These are phyloP conservation scores for Phytophthora rubi DNA, from an alignment of 352 stramenopile genomes.

Conservation along the genomic window DNA sequence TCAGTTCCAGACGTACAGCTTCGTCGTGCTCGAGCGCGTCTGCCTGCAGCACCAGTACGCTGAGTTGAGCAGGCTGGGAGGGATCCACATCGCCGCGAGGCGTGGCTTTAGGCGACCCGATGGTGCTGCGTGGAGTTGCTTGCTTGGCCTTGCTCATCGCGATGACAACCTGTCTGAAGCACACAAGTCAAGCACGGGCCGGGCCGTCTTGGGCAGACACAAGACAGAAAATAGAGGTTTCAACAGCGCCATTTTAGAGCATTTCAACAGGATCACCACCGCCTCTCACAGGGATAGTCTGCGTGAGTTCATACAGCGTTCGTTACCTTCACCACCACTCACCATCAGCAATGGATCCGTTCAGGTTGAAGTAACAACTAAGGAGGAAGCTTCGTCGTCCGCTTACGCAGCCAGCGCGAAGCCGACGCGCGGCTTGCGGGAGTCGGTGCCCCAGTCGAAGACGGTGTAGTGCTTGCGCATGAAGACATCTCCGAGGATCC, in stretches of 20 bases:
- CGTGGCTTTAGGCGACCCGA: conserved; percentile 26
- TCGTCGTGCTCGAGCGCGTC: conserved; percentile 65
- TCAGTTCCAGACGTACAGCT: conserved; percentile 55
- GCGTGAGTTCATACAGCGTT: conserved; percentile 13
- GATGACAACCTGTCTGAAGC: conserved; percentile 2
- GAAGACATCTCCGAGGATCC: conserved; percentile 95
- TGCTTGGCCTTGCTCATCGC: conserved; percentile 38
- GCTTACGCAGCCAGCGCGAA: conserved; percentile 80
- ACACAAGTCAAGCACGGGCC: neutral
- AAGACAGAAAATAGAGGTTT: conserved; percentile 30
- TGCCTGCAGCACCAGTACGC: conserved; percentile 63
- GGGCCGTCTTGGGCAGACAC: neutral
- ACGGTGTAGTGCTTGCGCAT: conserved; percentile 96
- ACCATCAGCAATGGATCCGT: neutral
- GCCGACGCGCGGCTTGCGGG: conserved; percentile 82
- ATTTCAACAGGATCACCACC: conserved; percentile 31
- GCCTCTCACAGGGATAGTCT: conserved; percentile 1
- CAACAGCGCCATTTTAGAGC: conserved; percentile 28
- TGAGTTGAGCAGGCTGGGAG: conserved; percentile 32
- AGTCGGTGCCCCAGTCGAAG: conserved; percentile 90
- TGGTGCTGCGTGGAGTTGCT: conserved; percentile 17
- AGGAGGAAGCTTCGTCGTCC: neutral
- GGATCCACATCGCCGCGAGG: conserved; percentile 19
- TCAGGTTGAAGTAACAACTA: conserved; percentile 5
- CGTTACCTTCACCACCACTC: conserved; percentile 3